Percentiles rank a stretch among this genome's conserved stretches.
Evolutionary conservation across 495 filamentous ascomycete genomes (phyloP).

Genomic region (Penicillium tannophilum): DNA sequence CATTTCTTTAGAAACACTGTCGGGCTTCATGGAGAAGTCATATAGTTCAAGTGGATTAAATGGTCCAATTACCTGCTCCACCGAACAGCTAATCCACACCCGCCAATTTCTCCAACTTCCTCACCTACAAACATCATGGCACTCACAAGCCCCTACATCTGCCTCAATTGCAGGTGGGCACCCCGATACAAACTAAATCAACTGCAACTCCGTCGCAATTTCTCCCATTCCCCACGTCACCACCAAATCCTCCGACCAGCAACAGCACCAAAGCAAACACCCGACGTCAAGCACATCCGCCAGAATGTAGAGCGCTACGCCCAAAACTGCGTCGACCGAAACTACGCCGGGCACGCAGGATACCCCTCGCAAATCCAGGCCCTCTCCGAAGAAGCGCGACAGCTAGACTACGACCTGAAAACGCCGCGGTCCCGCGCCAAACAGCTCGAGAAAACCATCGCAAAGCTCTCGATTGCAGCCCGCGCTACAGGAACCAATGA

Average conservation of each 20-base stretch:
- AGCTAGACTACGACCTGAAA: slow-evolving; percentile 43
- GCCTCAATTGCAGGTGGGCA: slow-evolving; percentile 39
- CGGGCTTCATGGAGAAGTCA: too few relatives aligned
- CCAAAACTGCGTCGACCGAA: slow-evolving; percentile 80
- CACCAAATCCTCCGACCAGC: slow-evolving; percentile 54
- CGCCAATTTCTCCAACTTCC: slow-evolving; percentile 10
- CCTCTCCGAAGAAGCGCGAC: slow-evolving; percentile 67
- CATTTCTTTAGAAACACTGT: too few relatives aligned
- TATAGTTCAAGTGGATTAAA: background rate
- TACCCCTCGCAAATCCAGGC: slow-evolving; percentile 70
- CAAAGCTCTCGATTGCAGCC: slow-evolving; percentile 32
- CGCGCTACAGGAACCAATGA: slow-evolving; percentile 21
- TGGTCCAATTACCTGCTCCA: background rate
- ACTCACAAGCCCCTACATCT: slow-evolving; percentile 35
- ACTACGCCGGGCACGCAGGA: slow-evolving; percentile 68
- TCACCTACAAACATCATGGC: slow-evolving; percentile 31
- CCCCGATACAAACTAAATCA: slow-evolving; percentile 10
- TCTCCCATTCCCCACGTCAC: slow-evolving; percentile 30
- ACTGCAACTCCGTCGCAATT: slow-evolving; percentile 25
- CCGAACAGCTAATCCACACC: slow-evolving; percentile 15
- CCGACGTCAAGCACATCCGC: slow-evolving; percentile 89
- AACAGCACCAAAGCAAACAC: slow-evolving; percentile 75
- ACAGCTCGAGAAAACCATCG: slow-evolving; percentile 45
- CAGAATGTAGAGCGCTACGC: slow-evolving; percentile 75
- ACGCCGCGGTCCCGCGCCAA: slow-evolving; percentile 42